Evolutionary conservation across 2,329 filamentous ascomycete species (phyloP).

Genomic region (Boeremia lycopersici): DNA sequence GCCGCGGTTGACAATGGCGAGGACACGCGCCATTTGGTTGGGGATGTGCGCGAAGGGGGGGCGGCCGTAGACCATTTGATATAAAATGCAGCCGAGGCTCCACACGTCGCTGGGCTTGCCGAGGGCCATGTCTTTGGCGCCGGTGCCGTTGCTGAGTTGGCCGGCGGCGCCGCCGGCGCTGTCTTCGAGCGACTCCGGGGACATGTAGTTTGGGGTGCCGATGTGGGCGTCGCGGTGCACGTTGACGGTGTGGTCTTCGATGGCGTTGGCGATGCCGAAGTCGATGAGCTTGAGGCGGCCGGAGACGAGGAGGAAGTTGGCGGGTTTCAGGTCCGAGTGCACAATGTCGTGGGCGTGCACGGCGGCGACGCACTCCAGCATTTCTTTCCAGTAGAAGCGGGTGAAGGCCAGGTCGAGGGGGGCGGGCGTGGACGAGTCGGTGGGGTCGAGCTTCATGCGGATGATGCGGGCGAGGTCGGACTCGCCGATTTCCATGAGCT

Average conservation of each 20-base stretch:
- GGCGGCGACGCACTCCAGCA: constrained; percentile 91
- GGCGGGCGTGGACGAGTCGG: constrained; percentile 55
- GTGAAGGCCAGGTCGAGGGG: constrained; percentile 88
- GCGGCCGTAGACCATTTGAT: constrained; percentile 98
- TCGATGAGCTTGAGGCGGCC: constrained; percentile 95
- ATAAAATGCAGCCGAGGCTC: constrained; percentile 94
- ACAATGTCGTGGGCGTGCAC: constrained; percentile 93
- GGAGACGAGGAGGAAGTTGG: constrained; percentile 92
- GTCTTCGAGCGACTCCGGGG: constrained; percentile 90
- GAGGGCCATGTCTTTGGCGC: constrained; percentile 83
- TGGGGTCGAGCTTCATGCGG: constrained; percentile 64
- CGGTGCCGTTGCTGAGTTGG: constrained; percentile 44
- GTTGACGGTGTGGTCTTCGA: constrained; percentile 96
- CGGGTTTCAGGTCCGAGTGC: constrained; percentile 94
- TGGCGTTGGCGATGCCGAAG: constrained; percentile 97
- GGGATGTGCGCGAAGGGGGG: constrained; percentile 91
- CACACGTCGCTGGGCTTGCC: constrained; percentile 96
- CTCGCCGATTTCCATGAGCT: constrained; percentile 98
- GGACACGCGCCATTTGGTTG: constrained; percentile 84
- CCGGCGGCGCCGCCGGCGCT: constrained; percentile 67
- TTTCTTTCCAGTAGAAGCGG: constrained; percentile 99
- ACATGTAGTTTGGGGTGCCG: constrained; percentile 99
- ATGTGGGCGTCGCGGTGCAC: constrained; percentile 95
- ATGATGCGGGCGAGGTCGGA: constrained; percentile 89
- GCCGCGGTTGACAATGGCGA: constrained; percentile 81